These are phyloP conservation scores for Stentor coeruleus DNA, from an alignment of 73 alveolate genomes.

Conservation along the genomic window DNA sequence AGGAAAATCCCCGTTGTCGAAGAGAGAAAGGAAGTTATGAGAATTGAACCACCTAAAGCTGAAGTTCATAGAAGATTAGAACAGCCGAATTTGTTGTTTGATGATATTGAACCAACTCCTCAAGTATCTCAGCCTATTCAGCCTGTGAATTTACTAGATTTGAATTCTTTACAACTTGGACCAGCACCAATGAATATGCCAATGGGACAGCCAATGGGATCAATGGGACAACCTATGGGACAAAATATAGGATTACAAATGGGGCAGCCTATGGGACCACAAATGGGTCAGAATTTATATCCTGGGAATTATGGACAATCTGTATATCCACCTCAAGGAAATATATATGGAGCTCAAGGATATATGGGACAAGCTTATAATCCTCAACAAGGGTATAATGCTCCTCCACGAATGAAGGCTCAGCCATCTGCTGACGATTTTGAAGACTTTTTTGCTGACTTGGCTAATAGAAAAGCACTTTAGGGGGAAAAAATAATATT, in stretches of 20 bases:
- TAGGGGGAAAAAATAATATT: no score
- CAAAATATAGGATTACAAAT: no score
- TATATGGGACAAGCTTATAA: not conserved
- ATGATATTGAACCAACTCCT: not conserved
- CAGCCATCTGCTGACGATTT: not conserved
- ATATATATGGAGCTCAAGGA: not conserved
- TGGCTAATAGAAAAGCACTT: slow-evolving; percentile 7
- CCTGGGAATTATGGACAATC: not conserved
- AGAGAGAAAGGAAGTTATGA: slow-evolving; percentile 28
- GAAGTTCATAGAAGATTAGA: not conserved
- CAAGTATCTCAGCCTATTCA: not conserved
- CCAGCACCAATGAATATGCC: no score
- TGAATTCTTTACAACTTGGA: no score
- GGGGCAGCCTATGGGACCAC: no score
- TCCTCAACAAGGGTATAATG: not conserved
- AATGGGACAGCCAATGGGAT: no score
- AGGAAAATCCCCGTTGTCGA: not conserved
- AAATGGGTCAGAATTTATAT: no score
- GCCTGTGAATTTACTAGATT: no score
- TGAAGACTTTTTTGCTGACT: not conserved
- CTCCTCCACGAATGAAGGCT: not conserved
- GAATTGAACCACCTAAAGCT: slow-evolving; percentile 30
- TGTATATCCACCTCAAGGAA: not conserved
- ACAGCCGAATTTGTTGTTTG: slow-evolving; percentile 21
- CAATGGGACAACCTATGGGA: no score